These are phyloP conservation scores for Patellifolia procumbens DNA, from an alignment of 179 eudicot genomes.

Conservation along the genomic window DNA sequence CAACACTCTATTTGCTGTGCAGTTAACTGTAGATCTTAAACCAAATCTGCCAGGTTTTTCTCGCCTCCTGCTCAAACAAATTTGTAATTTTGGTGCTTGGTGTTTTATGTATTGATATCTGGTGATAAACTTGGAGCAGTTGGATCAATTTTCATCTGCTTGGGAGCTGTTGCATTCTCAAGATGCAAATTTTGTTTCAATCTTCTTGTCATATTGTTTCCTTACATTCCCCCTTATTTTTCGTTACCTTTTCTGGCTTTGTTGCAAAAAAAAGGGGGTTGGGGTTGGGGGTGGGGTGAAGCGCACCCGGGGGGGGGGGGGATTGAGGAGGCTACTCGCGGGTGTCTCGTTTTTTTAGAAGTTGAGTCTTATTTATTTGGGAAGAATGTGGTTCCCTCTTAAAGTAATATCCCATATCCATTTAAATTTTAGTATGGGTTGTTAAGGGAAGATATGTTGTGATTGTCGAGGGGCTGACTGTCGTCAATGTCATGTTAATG, in stretches of 20 bases:
- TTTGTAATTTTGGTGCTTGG: background rate
- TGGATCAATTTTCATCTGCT: background rate
- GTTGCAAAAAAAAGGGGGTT: too few species aligned
- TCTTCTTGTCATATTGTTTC: background rate
- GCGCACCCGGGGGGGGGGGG: too few species aligned
- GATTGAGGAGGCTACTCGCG: too few species aligned
- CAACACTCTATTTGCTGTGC: constrained; percentile 61
- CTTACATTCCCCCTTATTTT: too few species aligned
- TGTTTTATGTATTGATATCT: background rate
- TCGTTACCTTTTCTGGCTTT: too few species aligned
- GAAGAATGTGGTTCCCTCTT: too few species aligned
- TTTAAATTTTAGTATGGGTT: background rate
- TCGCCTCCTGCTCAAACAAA: constrained; percentile 1
- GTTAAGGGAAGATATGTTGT: background rate
- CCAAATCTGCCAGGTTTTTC: constrained; percentile 87
- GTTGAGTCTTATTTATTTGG: too few species aligned
- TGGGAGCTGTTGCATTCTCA: background rate
- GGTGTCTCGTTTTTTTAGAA: too few species aligned
- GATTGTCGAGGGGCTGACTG: background rate
- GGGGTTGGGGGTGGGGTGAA: too few species aligned
- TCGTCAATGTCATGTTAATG: background rate
- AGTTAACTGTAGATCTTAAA: constrained; percentile 92
- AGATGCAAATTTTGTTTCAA: background rate
- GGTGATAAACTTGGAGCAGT: background rate
- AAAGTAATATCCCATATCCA: too few species aligned